Conservation (phyloP, 1,284 basidiomycete genomes). For the Pseudozyma thailandica region DNA sequence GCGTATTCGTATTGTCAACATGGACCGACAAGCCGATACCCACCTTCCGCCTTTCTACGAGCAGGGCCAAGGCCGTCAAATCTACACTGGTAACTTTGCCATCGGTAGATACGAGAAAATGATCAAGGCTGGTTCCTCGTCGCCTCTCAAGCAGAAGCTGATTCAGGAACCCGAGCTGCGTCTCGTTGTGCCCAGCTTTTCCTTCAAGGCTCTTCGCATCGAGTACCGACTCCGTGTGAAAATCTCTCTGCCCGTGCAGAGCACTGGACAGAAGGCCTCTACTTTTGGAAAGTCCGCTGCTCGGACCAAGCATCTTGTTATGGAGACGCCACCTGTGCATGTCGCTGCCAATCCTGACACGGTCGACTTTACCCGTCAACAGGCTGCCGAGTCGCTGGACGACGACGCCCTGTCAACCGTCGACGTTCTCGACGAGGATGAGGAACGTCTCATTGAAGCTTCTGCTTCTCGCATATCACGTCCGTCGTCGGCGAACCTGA, state of each 20-base stretch:
- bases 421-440: slow-evolving; percentile 45
- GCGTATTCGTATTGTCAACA: slow-evolving; percentile 45
- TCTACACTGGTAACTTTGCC: slow-evolving; percentile 50
- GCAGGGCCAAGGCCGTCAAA: slow-evolving; percentile 25
- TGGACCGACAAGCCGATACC: slow-evolving; percentile 38
- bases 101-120: slow-evolving; percentile 48
- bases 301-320: slow-evolving; percentile 21
- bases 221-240: slow-evolving; percentile 45
- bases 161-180: slow-evolving; percentile 37
- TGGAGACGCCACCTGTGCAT: slow-evolving; percentile 46
- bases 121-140: slow-evolving; percentile 39
- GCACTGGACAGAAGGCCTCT: slow-evolving; percentile 1
- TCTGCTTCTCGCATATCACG: slow-evolving; percentile 18
- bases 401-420: slow-evolving; percentile 35
- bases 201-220: slow-evolving; percentile 45
- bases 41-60: slow-evolving; percentile 51
- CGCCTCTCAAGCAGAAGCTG: slow-evolving; percentile 33
- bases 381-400: slow-evolving; percentile 26
- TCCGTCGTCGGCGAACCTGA: neutral
- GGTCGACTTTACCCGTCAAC: slow-evolving; percentile 40
- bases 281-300: too few species aligned
- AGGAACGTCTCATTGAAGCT: slow-evolving; percentile 35
- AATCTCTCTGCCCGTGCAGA: slow-evolving; percentile 20
- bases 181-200: slow-evolving; percentile 46
- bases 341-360: slow-evolving; percentile 49